These are phyloP conservation scores for Aspergillus asperescens DNA, from an alignment of 495 filamentous ascomycete species.

Conservation along the genomic window DNA sequence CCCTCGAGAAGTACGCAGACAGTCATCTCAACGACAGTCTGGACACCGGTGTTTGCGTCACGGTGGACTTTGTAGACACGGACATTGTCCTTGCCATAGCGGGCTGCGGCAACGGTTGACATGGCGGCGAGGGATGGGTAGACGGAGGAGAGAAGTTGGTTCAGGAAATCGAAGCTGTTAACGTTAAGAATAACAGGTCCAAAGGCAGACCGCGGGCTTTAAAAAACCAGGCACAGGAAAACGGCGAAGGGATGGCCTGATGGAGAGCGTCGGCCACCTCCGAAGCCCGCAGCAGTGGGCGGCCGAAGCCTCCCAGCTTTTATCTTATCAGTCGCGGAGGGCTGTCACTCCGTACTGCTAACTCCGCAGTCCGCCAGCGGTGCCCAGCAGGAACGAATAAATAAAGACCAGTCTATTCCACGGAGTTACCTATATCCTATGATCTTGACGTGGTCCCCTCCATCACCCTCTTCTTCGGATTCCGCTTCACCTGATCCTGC, in stretches of 20 bases:
- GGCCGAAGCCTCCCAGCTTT: slow-evolving; percentile 30
- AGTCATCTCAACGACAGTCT: slow-evolving; percentile 92
- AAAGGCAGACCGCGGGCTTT: background rate
- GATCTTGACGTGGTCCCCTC: slow-evolving; percentile 17
- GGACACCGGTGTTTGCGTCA: slow-evolving; percentile 65
- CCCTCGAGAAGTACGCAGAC: slow-evolving; percentile 87
- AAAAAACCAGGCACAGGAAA: background rate
- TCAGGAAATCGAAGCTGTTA: background rate
- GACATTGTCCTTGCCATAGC: slow-evolving; percentile 97
- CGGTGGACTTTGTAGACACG: slow-evolving; percentile 90
- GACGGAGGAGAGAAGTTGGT: background rate
- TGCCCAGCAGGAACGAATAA: background rate
- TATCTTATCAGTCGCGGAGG: slow-evolving; percentile 28
- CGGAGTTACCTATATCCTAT: too few relatives aligned
- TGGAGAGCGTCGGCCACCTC: slow-evolving; percentile 38
- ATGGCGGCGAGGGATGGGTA: slow-evolving; percentile 1
- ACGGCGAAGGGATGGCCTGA: slow-evolving; percentile 18
- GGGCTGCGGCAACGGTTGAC: slow-evolving; percentile 58
- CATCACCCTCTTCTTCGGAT: slow-evolving; percentile 49
- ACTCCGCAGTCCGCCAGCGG: background rate
- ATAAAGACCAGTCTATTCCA: too few relatives aligned
- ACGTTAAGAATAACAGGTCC: background rate
- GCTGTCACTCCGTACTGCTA: too few relatives aligned
- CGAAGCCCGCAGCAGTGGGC: slow-evolving; percentile 35
- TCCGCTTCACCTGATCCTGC: slow-evolving; percentile 32